Percentiles rank a stretch among this genome's conserved stretches.
phyloP scores from a whole-genome alignment of 2,329 filamentous ascomycete genomes.

The Alternaria sp. region DNA sequence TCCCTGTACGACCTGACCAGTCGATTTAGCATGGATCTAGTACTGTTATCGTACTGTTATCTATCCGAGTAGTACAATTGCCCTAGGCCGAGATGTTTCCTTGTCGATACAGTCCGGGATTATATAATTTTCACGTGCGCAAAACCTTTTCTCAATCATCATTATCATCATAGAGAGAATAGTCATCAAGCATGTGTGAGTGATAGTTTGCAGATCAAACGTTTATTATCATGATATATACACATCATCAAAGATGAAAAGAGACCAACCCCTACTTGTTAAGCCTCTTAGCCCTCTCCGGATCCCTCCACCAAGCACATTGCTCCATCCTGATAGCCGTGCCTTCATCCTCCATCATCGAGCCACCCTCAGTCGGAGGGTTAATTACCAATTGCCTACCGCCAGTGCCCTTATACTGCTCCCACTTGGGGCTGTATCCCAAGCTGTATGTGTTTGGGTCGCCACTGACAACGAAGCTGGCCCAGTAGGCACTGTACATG shows the following conservation, averaged over 20 bases:
- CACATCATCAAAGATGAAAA: background rate
- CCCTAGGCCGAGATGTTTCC: too few relatives aligned
- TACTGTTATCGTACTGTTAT: background rate
- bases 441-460: constrained; percentile 40
- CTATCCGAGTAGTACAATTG: too few relatives aligned
- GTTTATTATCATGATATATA: background rate
- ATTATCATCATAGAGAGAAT: too few relatives aligned
- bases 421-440: constrained; percentile 35
- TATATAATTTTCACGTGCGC: too few relatives aligned
- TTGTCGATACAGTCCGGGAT: too few relatives aligned
- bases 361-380: constrained; percentile 27
- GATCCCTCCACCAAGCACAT: constrained; percentile 44
- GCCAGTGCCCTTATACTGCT: constrained; percentile 27
- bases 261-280: constrained; percentile 30
- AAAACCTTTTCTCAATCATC: too few relatives aligned
- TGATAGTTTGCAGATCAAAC: background rate
- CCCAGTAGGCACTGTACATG: constrained; percentile 44
- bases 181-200: too few relatives aligned
- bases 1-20: background rate
- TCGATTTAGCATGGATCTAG: background rate
- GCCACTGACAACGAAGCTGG: constrained; percentile 45
- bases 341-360: constrained; percentile 33
- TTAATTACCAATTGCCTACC: constrained; percentile 31
- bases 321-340: constrained; percentile 36
- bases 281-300: constrained; percentile 34